Evolutionary conservation across 2,329 filamentous ascomycete species (phyloP), one percentile per base, ranked within the genome.

Genomic region (Scedosporium apiospermum): DNA sequence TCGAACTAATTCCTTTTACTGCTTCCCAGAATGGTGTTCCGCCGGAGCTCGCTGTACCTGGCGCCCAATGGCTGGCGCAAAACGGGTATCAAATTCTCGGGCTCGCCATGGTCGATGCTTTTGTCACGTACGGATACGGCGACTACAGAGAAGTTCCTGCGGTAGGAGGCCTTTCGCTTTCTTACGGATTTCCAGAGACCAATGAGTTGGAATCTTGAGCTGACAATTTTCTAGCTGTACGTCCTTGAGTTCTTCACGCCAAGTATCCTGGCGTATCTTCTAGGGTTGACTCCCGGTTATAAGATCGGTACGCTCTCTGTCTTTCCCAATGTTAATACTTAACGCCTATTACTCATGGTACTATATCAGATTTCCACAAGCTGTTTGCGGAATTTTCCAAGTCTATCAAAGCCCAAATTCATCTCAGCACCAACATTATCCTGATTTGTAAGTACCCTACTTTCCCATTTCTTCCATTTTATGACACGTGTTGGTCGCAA

Each of bases 11-110:
- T 14, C 30, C 38, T 42, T 60, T 44, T 30, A 23, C 34, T 26
- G 5, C 6, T 23, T 53, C 12, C 12, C n/a, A 61, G 59, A 53
- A 34, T 30, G 59, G 59, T 16, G 27, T 61, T 12, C 59, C 59
- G 1, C 23, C 59, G 4, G 59, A 61, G 46, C 44, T 51, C 18
- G 42, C 42, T 10, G 44, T 61, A 5, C 42, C 59, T 2, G 59
- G 59, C 3, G 59, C 59, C 6, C 42, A 61, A 44, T 61, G 59
- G 59, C 44, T 61, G 27, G 59, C 44, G 18, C 41, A 61, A 34
- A 61, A 61, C n/a, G 59, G 46, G 23, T 61, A 34, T 26, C 59
- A 61, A 16, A 23, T 30, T 4, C 41, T 61, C 14, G 42, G 42
- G 23, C 9, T 61, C 18, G 18, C 27, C 42, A 61, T 61, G 59